Conservation (phyloP, 2,329 filamentous ascomycete genomes). For the Calonectria henricotiae region DNA sequence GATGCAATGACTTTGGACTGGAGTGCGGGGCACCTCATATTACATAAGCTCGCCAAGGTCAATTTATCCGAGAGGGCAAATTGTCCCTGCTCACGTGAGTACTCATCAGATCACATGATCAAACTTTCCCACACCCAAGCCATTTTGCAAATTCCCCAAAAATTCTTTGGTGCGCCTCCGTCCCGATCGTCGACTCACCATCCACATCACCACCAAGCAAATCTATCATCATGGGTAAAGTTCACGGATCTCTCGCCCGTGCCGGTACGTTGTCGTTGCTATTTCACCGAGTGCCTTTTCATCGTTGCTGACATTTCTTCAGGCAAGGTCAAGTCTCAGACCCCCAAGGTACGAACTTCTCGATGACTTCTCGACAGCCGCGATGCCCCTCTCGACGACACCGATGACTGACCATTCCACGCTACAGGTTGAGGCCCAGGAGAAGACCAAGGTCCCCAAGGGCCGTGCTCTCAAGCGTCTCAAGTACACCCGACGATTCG, state of each 20-base stretch:
- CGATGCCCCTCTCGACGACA: slow-evolving; percentile 45
- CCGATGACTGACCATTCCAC: slow-evolving; percentile 54
- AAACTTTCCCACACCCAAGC: slow-evolving; percentile 59
- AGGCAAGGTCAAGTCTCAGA: slow-evolving; percentile 98
- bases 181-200: slow-evolving; percentile 54
- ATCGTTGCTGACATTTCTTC: slow-evolving; percentile 73
- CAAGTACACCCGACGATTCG: slow-evolving; percentile 96
- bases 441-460: slow-evolving; percentile 98
- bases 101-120: slow-evolving; percentile 44
- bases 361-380: slow-evolving; percentile 46
- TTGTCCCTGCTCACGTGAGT: slow-evolving; percentile 59
- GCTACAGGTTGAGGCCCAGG: slow-evolving; percentile 84
- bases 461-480: slow-evolving; percentile 98
- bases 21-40: neutral
- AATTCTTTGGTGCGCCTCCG: slow-evolving; percentile 51
- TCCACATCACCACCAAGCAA: slow-evolving; percentile 59
- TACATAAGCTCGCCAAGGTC: slow-evolving; percentile 22
- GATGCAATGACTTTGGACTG: neutral
- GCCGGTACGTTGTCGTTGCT: slow-evolving; percentile 66
- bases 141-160: slow-evolving; percentile 59
- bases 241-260: slow-evolving; percentile 95
- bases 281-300: slow-evolving; percentile 31
- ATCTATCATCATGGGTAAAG: slow-evolving; percentile 85
- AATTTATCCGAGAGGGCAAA: slow-evolving; percentile 58
- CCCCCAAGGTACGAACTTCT: slow-evolving; percentile 81